Evolutionary conservation across 2,329 filamentous ascomycete genomes (phyloP).

Genomic region (Neoscytalidium dimidiatum): DNA sequence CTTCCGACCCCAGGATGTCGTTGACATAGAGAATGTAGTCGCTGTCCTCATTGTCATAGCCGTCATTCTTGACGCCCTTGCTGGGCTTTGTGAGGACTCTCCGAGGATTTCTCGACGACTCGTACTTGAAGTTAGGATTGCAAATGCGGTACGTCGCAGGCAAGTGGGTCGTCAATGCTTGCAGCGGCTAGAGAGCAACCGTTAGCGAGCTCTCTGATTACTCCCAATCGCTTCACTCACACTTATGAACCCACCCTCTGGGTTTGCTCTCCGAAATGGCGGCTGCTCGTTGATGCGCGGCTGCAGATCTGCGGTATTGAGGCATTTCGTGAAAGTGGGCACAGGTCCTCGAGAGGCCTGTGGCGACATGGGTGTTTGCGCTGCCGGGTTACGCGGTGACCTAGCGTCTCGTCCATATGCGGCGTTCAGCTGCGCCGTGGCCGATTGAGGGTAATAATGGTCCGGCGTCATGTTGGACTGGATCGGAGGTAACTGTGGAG

Average conservation of each 20-base stretch:
- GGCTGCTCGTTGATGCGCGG: conserved; percentile 86
- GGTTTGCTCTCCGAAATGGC: conserved; percentile 87
- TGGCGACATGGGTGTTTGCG: conserved; percentile 53
- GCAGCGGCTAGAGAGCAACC: conserved; percentile 68
- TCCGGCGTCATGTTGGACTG: conserved; percentile 68
- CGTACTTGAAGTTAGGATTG: conserved; percentile 97
- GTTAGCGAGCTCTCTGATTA: conserved; percentile 22
- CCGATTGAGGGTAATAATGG: conserved; percentile 71
- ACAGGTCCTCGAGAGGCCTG: conserved; percentile 64
- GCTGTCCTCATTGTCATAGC: conserved; percentile 98
- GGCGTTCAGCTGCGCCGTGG: conserved; percentile 70
- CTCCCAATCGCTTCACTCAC: conserved; percentile 55
- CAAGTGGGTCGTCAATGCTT: conserved; percentile 90
- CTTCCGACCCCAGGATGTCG: conserved; percentile 95
- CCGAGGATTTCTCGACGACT: conserved; percentile 93
- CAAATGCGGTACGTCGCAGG: conserved; percentile 97
- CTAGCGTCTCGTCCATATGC: conserved; percentile 58
- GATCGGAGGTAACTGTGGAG: conserved; percentile 74
- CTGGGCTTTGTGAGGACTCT: conserved; percentile 96
- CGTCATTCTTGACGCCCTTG: conserved; percentile 98
- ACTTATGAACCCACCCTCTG: conserved; percentile 97
- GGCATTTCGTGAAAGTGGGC: conserved; percentile 83
- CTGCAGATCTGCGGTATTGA: conserved; percentile 71
- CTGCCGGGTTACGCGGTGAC: conserved; percentile 50
- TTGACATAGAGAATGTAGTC: conserved; percentile 99